A percentile compares a stretch with the other conserved stretches of the same genome.
These are phyloP conservation scores for Lumnitzera littorea DNA, from an alignment of 345 rosid genomes.

Conservation along the genomic window DNA sequence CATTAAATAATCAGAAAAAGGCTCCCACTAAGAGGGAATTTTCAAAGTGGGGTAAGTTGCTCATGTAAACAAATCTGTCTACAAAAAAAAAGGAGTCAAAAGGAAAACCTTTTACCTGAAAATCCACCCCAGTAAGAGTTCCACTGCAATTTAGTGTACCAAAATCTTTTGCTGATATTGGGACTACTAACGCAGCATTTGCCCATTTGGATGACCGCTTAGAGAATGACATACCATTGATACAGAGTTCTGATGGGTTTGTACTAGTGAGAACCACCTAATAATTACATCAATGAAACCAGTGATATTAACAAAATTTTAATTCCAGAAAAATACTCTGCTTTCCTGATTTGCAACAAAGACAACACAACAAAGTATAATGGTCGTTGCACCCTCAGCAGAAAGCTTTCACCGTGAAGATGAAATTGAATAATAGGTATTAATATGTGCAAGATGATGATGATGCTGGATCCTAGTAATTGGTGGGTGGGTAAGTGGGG, in stretches of 20 bases:
- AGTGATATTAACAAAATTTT: not conserved
- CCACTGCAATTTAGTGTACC: conserved; percentile 56
- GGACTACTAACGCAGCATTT: conserved; percentile 84
- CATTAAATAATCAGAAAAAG: no score
- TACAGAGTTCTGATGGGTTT: conserved; percentile 73
- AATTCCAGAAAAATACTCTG: no score
- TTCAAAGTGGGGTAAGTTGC: no score
- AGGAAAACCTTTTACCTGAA: conserved; percentile 49
- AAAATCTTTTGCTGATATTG: conserved; percentile 67
- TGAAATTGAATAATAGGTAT: no score
- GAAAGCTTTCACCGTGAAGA: no score
- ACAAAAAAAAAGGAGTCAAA: not conserved
- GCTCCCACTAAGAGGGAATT: no score
- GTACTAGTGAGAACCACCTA: conserved; percentile 96
- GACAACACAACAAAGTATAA: no score
- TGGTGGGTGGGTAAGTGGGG: no score
- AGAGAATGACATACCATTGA: conserved; percentile 98
- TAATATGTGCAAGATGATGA: no score
- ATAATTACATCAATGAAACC: conserved; percentile 4
- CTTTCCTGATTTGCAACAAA: no score
- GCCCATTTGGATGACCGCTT: conserved; percentile 96
- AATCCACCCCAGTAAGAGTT: conserved; percentile 87
- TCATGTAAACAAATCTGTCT: not conserved
- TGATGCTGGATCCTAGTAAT: no score
- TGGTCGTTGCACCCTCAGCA: no score